These are phyloP conservation scores for Deuterostichococcus epilithicus DNA, from an alignment of 139 green algal genomes.

Conservation along the genomic window DNA sequence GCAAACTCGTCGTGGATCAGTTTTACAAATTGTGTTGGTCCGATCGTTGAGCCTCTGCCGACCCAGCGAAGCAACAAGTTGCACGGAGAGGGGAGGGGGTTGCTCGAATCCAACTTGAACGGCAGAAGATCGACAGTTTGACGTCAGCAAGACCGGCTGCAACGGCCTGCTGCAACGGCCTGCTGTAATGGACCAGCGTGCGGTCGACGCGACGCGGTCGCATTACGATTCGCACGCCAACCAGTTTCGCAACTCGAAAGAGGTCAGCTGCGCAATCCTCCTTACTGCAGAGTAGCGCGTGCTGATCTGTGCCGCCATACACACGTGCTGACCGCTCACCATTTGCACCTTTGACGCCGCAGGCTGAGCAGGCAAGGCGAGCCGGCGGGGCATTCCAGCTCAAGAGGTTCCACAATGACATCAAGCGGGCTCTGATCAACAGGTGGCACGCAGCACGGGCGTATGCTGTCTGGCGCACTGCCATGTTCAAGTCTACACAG, in stretches of 20 bases:
- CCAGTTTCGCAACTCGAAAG: constrained; percentile 8
- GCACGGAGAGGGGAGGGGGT: no score
- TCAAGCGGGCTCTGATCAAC: constrained; percentile 79
- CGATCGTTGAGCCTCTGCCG: no score
- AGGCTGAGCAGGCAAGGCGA: constrained; percentile 56
- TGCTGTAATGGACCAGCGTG: neutral
- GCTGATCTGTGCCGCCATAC: neutral
- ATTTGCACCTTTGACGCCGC: neutral
- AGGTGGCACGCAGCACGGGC: constrained; percentile 26
- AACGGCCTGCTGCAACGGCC: no score
- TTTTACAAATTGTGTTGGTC: no score
- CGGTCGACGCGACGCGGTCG: constrained; percentile 10
- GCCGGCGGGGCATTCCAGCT: constrained; percentile 61
- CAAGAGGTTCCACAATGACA: constrained; percentile 88
- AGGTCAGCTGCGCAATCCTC: neutral
- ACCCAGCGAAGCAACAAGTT: no score
- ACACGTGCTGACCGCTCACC: neutral
- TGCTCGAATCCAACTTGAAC: no score
- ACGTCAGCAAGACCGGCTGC: no score
- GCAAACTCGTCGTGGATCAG: no score
- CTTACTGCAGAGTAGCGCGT: neutral
- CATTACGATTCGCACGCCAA: constrained; percentile 47
- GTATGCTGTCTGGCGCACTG: neutral
- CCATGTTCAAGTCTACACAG: neutral
- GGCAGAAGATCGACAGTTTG: no score